Evolutionary conservation across 768 basidiomycete species (phyloP), one percentile per base, ranked within the genome.

Genomic region (Agrocybe chaxingu): DNA sequence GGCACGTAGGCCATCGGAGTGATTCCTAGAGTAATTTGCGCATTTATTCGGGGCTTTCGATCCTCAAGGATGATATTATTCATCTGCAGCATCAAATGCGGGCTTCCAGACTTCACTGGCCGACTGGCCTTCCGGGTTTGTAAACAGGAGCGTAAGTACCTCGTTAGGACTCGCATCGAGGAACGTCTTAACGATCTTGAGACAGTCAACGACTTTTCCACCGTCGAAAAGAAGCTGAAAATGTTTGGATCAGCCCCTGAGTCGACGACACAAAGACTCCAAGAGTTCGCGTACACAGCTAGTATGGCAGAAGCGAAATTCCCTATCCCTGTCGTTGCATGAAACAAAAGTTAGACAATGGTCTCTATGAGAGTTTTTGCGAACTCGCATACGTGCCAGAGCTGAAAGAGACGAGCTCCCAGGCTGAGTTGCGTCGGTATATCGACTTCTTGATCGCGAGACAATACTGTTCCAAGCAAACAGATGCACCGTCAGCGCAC

Each of bases 271-370:
- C 29, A 46, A 46, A 19, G 12, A 37, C 7, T 16, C 8, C 12
- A 16, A 9, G 41, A 29, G 19, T 40, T 12, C 7, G 5, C 6
- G 16, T 19, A 10, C 31, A 75, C 57, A 58, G 82, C 75, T 79
- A 2, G 83, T 82, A 62, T 87, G 87, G 61, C 87, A 89, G 56
- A 87, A 83, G 57, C 81, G 81, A 7, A 87, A 66, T 2, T 69
- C 71, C 4, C 71, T 74, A 47, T 75, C 64, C 34, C 71, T 66
- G 43, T 66, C 70, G 33, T 40, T 53, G n/a, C 30, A 16, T 38
- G 29, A 19, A 9, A 16, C 3, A n/a, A 18, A 32, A 30, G 16
- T n/a, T 3, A 1, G 34, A 44, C 32, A 53, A 41, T 8, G 33
- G 48, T 11, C 36, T 34, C 1, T 12, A 13, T n/a, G 10, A 9